These are phyloP conservation scores for Ormosia emarginata DNA, from an alignment of 306 rosid species.

Conservation along the genomic window DNA sequence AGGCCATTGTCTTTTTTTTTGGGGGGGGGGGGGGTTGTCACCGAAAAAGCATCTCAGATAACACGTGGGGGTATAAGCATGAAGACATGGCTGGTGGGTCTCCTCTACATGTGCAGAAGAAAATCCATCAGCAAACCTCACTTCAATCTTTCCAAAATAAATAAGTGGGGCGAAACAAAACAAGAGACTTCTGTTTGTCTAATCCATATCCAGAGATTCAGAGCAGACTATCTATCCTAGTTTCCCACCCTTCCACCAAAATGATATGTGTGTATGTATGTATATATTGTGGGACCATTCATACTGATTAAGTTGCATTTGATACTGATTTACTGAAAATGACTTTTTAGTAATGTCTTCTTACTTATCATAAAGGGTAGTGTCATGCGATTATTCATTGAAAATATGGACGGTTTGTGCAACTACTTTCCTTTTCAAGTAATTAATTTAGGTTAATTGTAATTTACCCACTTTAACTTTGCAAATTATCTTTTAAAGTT, in stretches of 20 bases:
- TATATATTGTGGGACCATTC: not conserved
- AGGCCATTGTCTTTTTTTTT: no score
- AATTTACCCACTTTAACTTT: no score
- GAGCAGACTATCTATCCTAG: not conserved
- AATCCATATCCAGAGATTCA: not conserved
- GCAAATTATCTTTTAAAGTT: no score
- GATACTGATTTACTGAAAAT: constrained; percentile 1
- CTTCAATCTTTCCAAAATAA: not conserved
- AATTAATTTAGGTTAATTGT: not conserved
- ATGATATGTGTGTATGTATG: not conserved
- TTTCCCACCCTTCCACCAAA: not conserved
- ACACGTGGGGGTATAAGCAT: not conserved
- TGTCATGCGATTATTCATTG: not conserved
- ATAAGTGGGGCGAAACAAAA: not conserved
- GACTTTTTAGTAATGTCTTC: not conserved
- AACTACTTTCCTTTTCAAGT: not conserved
- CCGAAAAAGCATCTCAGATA: not conserved
- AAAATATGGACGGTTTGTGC: not conserved
- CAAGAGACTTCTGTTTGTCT: constrained; percentile 8
- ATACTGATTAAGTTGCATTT: not conserved
- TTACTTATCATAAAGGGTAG: not conserved
- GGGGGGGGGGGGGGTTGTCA: no score
- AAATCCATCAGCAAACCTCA: not conserved
- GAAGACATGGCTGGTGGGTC: constrained; percentile 32
- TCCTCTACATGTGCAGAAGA: constrained; percentile 24